Base-by-base conservation (phyloP, 345 rosid species). In the Eutrema japonicum region DNA sequence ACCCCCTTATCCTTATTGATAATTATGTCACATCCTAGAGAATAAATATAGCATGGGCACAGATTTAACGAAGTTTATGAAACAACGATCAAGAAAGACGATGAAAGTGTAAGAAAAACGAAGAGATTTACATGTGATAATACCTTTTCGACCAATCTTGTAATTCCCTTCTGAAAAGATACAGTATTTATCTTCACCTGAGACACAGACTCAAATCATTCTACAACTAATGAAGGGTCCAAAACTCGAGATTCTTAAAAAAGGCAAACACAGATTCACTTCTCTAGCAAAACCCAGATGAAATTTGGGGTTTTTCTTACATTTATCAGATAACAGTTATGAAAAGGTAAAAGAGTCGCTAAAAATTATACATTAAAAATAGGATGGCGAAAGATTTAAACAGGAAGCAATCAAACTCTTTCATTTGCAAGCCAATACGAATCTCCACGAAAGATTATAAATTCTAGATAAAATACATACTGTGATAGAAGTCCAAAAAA, bases 61-160 rank as follows among this genome's bases (percentile, higher is more conserved):
- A 58, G 42, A 56, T 42, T 53, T 29, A 30, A 43, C 64, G 42
- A 1, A 2, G 32, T 10, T 40, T 12, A 4, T 7, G 47, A 2
- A 35, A 57, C 45, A 32, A 42, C 3, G 8, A 53, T 10, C 41
- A 55, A 55, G 27, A 12, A 71, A 38, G 27, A 51, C 7, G 30
- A 40, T 42, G 27, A n/a, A 55, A 47, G n/a, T 32, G 30, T n/a
- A 10, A 35, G 13, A 22, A 27, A 27, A 29, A 1, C 6, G 26
- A 52, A 58, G 40, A 29, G 27, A 12, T 52, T 26, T 26, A 10
- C 57, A 32, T 16, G 45, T 3, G 59, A 29, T 6, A 50, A 45
- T 75, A 89, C 95, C 97, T 84, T 84, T 92, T 38, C 97, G 87
- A 62, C 97, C 97, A 66, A 92, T 91, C 79, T 79, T 82, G 81